These are phyloP conservation scores for Raffaelea deltoideospora DNA, from an alignment of 2,329 filamentous ascomycete species.

Conservation along the genomic window DNA sequence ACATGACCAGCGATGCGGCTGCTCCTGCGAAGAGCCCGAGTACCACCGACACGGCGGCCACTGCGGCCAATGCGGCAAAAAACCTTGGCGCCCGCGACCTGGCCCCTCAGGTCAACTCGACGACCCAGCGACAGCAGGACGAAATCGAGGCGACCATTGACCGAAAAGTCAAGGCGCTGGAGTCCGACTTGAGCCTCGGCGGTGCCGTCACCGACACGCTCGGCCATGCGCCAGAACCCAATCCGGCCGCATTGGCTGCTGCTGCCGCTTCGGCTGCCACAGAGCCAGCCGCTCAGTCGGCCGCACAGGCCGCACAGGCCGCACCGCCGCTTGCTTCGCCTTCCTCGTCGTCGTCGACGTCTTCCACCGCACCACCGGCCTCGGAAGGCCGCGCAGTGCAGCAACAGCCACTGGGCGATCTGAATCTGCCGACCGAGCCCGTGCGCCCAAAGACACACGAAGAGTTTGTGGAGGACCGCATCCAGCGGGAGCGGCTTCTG, in stretches of 20 bases:
- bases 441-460: constrained; percentile 32
- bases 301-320: no score
- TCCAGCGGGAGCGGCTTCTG: constrained; percentile 29
- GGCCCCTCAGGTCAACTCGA: background rate
- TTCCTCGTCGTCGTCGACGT: no score
- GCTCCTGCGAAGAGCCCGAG: background rate
- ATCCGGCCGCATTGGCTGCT: no score
- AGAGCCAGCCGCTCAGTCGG: no score
- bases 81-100: no score
- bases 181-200: constrained; percentile 13
- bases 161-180: constrained; percentile 11
- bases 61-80: no score
- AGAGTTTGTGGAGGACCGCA: constrained; percentile 33
- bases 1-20: background rate
- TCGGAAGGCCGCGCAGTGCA: no score
- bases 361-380: no score
- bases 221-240: background rate
- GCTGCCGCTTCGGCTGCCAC: no score
- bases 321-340: no score
- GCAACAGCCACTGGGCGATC: constrained; percentile 5
- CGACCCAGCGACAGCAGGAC: background rate
- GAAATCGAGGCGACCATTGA: constrained; percentile 7
- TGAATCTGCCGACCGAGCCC: constrained; percentile 17
- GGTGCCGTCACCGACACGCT: background rate
- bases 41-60: background rate